Evolutionary conservation across 176 grass and related monocot genomes (phyloP).

Genomic region (Zea luxurians): DNA sequence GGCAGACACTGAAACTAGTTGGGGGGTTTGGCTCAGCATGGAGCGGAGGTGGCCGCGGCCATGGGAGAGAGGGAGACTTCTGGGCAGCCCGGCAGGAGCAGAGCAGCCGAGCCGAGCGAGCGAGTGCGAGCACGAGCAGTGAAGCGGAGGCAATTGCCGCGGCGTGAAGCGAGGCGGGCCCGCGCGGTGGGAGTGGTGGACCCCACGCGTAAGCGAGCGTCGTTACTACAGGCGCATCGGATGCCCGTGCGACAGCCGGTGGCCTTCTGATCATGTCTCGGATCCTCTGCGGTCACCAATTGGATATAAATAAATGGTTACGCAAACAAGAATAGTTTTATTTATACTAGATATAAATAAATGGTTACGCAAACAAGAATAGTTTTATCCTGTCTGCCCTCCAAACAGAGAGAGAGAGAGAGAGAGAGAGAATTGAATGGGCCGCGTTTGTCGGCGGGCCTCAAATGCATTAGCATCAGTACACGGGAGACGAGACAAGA

Average conservation of each 20-base stretch:
- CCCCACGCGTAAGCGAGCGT: background rate
- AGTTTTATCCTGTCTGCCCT: background rate
- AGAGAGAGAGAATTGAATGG: background rate
- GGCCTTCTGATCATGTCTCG: background rate
- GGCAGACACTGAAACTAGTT: background rate
- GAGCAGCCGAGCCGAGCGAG: background rate
- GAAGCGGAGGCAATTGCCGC: background rate
- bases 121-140: background rate
- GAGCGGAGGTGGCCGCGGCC: conserved; percentile 17
- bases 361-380: background rate
- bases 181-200: background rate
- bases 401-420: background rate
- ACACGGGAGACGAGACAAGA: too few relatives aligned
- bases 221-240: background rate
- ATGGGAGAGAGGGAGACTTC: conserved; percentile 20
- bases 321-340: too few relatives aligned
- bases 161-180: conserved; percentile 7
- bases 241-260: background rate
- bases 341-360: too few relatives aligned
- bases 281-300: conserved; percentile 21
- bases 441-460: background rate
- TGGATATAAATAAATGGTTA: background rate
- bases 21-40: conserved; percentile 13
- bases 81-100: background rate
- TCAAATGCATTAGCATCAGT: background rate